A percentile compares a stretch with the other conserved stretches of the same genome.
Conservation (phyloP, 495 filamentous ascomycete species). For the Aspergillus bridgeri region DNA sequence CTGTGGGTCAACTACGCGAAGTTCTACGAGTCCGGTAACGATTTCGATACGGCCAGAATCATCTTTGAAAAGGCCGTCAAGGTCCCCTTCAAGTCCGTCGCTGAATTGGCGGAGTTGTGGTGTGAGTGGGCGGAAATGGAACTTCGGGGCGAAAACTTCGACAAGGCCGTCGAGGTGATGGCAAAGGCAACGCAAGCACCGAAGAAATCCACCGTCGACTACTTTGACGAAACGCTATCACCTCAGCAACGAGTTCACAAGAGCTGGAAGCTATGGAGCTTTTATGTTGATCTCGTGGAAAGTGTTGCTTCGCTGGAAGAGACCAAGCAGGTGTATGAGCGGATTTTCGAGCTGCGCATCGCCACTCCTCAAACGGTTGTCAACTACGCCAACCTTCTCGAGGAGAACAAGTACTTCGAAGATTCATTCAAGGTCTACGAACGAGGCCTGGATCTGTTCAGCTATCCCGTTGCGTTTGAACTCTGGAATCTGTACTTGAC, state of each 20-base stretch:
- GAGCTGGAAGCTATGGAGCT: slow-evolving; percentile 99
- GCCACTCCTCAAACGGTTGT: slow-evolving; percentile 97
- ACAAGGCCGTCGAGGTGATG: slow-evolving; percentile 92
- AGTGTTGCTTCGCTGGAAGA: slow-evolving; percentile 89
- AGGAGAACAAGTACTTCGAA: slow-evolving; percentile 94
- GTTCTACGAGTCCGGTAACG: slow-evolving; percentile 88
- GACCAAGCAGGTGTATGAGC: slow-evolving; percentile 89
- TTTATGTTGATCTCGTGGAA: slow-evolving; percentile 98
- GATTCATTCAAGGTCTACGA: slow-evolving; percentile 98
- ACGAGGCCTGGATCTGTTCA: slow-evolving; percentile 93
- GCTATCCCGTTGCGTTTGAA: slow-evolving; percentile 96
- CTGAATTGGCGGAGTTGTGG: slow-evolving; percentile 96
- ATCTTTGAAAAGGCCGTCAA: slow-evolving; percentile 98
- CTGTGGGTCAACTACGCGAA: slow-evolving; percentile 98
- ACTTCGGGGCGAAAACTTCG: slow-evolving; percentile 90
- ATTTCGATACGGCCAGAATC: slow-evolving; percentile 77
- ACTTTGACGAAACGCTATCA: slow-evolving; percentile 91
- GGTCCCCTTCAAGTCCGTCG: slow-evolving; percentile 92
- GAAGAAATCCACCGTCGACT: slow-evolving; percentile 92
- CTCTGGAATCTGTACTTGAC: slow-evolving; percentile 98
- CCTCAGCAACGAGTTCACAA: slow-evolving; percentile 98
- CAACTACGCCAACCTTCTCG: slow-evolving; percentile 95
- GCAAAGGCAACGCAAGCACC: slow-evolving; percentile 93
- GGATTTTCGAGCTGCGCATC: slow-evolving; percentile 97
- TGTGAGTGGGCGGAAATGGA: slow-evolving; percentile 99